Conservation (phyloP, 441 rosid species). For the Euphorbia schlechtendalii region DNA sequence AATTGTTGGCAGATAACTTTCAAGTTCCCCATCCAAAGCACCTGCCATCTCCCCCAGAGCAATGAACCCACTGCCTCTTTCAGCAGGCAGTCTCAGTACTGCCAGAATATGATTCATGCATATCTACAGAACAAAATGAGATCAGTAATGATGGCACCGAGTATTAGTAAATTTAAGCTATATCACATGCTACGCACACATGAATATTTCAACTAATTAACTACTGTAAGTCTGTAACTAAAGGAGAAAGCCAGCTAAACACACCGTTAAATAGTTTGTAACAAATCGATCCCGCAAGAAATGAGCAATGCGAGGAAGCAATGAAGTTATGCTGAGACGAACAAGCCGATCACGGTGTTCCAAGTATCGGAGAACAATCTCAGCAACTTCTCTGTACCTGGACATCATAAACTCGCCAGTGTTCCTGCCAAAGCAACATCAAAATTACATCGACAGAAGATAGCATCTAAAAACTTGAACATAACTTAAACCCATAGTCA, state of each 20-base stretch:
- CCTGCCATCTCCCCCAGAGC: constrained; percentile 99
- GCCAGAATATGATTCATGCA: constrained; percentile 98
- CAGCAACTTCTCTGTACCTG: constrained; percentile 98
- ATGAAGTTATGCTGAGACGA: constrained; percentile 97
- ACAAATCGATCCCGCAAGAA: constrained; percentile 99
- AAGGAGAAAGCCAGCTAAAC: constrained; percentile 25
- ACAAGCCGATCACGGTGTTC: constrained; percentile 96
- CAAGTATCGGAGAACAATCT: constrained; percentile 90
- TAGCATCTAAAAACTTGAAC: not conserved
- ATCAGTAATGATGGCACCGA: too few species aligned
- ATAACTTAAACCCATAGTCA: not conserved
- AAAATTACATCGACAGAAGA: constrained; percentile 11
- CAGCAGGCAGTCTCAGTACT: constrained; percentile 83
- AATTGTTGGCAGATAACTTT: constrained; percentile 94
- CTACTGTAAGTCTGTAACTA: constrained; percentile 14
- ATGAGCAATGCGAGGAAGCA: constrained; percentile 99
- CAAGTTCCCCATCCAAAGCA: constrained; percentile 98
- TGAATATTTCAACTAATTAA: not conserved
- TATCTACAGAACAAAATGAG: constrained; percentile 53
- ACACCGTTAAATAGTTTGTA: constrained; percentile 83
- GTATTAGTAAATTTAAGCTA: not conserved
- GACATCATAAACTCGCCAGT: constrained; percentile 99
- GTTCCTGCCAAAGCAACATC: constrained; percentile 58
- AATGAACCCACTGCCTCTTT: constrained; percentile 96
- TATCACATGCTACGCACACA: not conserved